Percentiles rank a stretch among this genome's conserved stretches.
phyloP scores from a whole-genome alignment of 345 rosid genomes.

The Microcos paniculata region DNA sequence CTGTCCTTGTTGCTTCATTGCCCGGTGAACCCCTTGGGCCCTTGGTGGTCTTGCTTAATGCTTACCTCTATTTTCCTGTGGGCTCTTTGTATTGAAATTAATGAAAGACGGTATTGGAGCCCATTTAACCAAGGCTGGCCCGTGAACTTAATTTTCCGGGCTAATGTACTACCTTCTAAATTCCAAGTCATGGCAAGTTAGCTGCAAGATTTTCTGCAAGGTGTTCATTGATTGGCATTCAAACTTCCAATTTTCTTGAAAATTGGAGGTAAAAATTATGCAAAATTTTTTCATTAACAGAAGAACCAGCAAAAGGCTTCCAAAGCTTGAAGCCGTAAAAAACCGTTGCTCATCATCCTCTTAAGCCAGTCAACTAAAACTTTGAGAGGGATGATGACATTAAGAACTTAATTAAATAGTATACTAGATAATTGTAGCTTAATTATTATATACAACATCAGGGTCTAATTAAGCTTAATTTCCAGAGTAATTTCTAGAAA shows the following conservation, averaged over 20 bases:
- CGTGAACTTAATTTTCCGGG: not conserved
- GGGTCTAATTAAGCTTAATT: not conserved
- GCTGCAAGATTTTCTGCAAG: not conserved
- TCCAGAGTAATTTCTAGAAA: conserved; percentile 24
- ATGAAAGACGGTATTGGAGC: too few species aligned
- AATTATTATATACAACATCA: not conserved
- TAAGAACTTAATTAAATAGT: not conserved
- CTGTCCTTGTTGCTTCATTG: too few species aligned
- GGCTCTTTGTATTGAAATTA: not conserved
- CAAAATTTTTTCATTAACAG: not conserved
- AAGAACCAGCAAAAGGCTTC: not conserved
- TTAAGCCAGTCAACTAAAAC: not conserved
- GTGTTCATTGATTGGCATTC: not conserved
- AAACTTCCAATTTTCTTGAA: not conserved
- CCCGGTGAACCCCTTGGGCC: not conserved
- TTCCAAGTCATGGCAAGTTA: not conserved
- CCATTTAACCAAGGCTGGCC: not conserved
- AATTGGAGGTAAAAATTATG: not conserved
- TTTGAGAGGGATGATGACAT: not conserved
- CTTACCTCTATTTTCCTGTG: not conserved
- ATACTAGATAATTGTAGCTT: not conserved
- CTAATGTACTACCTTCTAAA: not conserved
- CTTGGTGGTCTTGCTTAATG: not conserved
- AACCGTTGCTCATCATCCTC: not conserved
- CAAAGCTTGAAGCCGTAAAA: conserved; percentile 1